These are phyloP conservation scores for Orbilia blumenaviensis DNA, from an alignment of 2,329 filamentous ascomycete genomes.

Conservation along the genomic window DNA sequence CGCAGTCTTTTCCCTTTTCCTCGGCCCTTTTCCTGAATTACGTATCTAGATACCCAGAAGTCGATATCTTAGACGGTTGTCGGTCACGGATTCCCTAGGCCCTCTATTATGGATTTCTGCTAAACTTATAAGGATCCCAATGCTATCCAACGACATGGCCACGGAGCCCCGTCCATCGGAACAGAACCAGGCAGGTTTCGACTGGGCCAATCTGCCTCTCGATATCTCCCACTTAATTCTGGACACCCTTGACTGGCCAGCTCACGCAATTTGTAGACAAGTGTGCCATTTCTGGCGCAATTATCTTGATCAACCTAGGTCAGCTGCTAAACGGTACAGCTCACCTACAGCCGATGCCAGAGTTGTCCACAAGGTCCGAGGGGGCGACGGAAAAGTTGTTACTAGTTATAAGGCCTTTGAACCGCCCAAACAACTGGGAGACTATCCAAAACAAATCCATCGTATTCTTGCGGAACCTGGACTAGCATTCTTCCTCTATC, in stretches of 20 bases:
- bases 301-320: conserved; percentile 21
- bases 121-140: too few relatives aligned
- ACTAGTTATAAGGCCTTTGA: neutral
- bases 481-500: conserved; percentile 20
- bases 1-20: too few relatives aligned
- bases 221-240: conserved; percentile 36
- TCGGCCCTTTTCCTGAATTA: too few relatives aligned
- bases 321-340: conserved; percentile 3
- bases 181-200: neutral
- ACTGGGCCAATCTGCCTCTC: conserved; percentile 21
- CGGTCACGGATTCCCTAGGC: too few relatives aligned
- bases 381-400: neutral
- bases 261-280: conserved; percentile 10
- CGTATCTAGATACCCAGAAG: too few relatives aligned
- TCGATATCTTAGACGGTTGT: too few relatives aligned
- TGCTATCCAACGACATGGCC: too few relatives aligned
- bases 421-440: neutral
- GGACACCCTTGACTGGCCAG: conserved; percentile 29
- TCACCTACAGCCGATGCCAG: neutral
- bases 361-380: conserved; percentile 8
- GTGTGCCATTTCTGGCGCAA: conserved; percentile 26
- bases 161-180: neutral
- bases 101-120: too few relatives aligned
- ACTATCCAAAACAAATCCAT: neutral
- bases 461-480: conserved; percentile 18